Evolutionary conservation across 2,329 filamentous ascomycete species (phyloP).

Genomic region (Phaeophleospora eucalypticola): DNA sequence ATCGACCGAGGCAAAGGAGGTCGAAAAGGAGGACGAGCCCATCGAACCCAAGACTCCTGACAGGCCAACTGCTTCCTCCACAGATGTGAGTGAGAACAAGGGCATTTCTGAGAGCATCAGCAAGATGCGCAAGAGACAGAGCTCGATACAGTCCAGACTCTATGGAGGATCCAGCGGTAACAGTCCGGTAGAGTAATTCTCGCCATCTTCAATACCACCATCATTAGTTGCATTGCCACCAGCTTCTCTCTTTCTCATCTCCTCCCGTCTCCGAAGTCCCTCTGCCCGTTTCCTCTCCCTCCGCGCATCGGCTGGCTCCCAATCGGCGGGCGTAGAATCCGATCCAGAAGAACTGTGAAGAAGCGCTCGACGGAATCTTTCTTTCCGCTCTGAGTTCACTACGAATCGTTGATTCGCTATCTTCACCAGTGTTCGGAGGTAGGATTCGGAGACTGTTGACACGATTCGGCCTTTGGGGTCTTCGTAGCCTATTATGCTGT

Average conservation of each 20-base stretch:
- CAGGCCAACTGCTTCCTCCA: no score
- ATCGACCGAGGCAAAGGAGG: no score
- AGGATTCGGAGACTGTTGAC: conserved; percentile 60
- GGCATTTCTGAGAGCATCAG: no score
- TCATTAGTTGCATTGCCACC: no score
- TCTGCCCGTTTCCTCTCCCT: conserved; percentile 40
- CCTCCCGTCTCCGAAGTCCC: conserved; percentile 42
- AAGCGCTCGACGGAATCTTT: conserved; percentile 57
- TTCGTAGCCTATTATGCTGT: conserved; percentile 68
- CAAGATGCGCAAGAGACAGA: no score
- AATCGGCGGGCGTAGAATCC: conserved; percentile 28
- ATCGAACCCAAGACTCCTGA: no score
- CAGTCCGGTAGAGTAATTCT: no score
- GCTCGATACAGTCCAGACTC: neutral
- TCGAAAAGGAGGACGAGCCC: no score
- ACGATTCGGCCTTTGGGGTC: conserved; percentile 40
- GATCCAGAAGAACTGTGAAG: conserved; percentile 35
- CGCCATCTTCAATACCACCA: no score
- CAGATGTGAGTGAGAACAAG: no score
- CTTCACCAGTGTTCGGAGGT: conserved; percentile 62
- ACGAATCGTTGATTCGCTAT: conserved; percentile 72
- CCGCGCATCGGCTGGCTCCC: conserved; percentile 39
- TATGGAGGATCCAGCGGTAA: neutral
- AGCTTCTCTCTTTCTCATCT: conserved; percentile 4
- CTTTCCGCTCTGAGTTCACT: conserved; percentile 65